These are phyloP conservation scores for Rickenella mellea DNA, from an alignment of 768 basidiomycete genomes.

Conservation along the genomic window DNA sequence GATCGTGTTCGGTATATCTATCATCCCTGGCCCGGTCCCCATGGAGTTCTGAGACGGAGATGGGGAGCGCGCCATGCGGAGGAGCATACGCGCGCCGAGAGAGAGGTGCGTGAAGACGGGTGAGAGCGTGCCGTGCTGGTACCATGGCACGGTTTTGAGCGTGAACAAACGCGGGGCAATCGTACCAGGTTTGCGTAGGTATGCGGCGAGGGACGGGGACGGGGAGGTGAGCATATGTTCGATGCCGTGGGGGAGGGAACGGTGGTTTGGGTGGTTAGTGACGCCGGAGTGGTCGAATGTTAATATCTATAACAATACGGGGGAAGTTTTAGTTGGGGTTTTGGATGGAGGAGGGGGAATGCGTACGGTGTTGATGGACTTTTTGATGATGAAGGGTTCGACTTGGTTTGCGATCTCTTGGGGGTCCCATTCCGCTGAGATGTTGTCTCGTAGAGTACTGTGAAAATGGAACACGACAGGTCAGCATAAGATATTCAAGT, in stretches of 20 bases:
- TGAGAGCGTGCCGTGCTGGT: conserved; percentile 45
- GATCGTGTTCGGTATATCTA: neutral
- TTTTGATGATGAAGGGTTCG: conserved; percentile 42
- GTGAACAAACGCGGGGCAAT: conserved; percentile 37
- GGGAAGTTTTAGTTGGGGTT: neutral
- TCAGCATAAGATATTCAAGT: conserved; percentile 32
- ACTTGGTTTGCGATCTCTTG: conserved; percentile 49
- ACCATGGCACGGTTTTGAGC: conserved; percentile 47
- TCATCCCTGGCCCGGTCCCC: neutral
- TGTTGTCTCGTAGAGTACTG: conserved; percentile 39
- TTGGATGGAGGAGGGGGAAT: neutral
- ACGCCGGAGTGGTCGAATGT: conserved; percentile 76
- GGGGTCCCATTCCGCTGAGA: conserved; percentile 57
- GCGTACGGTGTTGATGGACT: conserved; percentile 39
- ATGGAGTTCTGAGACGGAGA: neutral
- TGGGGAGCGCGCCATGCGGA: neutral
- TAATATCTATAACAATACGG: conserved; percentile 45
- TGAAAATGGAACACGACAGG: too few relatives aligned
- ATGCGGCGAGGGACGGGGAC: conserved; percentile 1
- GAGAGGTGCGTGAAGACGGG: conserved; percentile 22
- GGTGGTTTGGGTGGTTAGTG: conserved; percentile 84
- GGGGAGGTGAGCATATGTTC: conserved; percentile 26
- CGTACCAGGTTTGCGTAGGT: conserved; percentile 10
- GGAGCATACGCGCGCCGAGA: neutral
- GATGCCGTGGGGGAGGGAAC: conserved; percentile 55